Conservation (phyloP, 2,329 filamentous ascomycete species). For the Diaporthe sp. region DNA sequence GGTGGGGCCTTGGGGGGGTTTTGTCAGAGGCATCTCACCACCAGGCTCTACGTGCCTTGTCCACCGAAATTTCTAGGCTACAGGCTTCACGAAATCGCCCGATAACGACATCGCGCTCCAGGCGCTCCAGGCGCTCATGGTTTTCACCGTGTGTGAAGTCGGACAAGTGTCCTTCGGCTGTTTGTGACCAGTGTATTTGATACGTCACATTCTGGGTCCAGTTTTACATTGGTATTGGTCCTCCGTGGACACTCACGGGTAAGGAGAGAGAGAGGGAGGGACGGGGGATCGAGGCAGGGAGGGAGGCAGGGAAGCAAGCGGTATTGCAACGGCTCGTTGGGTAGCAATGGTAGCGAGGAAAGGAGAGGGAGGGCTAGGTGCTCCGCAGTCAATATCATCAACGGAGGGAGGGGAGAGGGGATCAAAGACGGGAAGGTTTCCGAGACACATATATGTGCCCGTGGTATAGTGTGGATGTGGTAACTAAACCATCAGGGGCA, state of each 20-base stretch:
- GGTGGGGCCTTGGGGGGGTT: not conserved
- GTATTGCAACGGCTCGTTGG: not conserved
- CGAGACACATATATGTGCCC: constrained; percentile 32
- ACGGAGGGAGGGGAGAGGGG: constrained; percentile 5
- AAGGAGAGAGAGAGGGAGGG: not conserved
- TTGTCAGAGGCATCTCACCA: not conserved
- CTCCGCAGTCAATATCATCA: constrained; percentile 18
- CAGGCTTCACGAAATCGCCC: constrained; percentile 1
- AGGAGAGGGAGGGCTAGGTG: constrained; percentile 3
- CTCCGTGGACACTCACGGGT: not conserved
- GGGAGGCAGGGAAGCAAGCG: not conserved
- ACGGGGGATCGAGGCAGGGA: constrained; percentile 12
- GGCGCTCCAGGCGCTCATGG: not conserved
- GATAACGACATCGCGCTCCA: not conserved
- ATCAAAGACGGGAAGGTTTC: constrained; percentile 25
- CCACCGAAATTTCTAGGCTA: not conserved
- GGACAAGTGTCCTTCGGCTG: constrained; percentile 8
- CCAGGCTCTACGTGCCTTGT: not conserved
- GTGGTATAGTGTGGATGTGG: constrained; percentile 29
- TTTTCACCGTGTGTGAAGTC: not conserved
- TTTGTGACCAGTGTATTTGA: constrained; percentile 28
- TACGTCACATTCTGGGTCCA: constrained; percentile 29
- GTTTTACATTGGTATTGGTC: constrained; percentile 5
- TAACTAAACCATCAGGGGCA: constrained; percentile 1
- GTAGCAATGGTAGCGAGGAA: not conserved